Evolutionary conservation across 2,329 filamentous ascomycete genomes (phyloP).

Genomic region (Neopestalotiopsis rosae): DNA sequence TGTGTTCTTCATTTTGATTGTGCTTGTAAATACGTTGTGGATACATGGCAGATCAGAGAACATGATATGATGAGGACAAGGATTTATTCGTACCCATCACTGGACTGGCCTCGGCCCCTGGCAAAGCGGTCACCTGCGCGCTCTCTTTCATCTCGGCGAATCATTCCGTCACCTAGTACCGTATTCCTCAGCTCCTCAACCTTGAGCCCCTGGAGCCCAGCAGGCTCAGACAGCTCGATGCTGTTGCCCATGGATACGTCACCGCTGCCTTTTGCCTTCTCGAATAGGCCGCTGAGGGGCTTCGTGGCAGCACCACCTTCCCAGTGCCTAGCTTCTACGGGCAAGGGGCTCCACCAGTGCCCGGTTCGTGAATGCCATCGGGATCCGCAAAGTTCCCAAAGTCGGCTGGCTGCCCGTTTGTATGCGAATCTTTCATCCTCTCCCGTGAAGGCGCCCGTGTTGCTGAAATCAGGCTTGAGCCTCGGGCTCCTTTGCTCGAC

Average conservation of each 20-base stretch:
- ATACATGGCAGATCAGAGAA: not conserved
- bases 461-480: constrained; percentile 66
- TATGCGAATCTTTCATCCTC: constrained; percentile 85
- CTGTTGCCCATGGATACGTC: constrained; percentile 47
- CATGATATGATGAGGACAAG: not conserved
- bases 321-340: constrained; percentile 69
- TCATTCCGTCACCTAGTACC: constrained; percentile 18
- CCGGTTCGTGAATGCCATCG: constrained; percentile 71
- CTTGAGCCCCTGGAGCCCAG: constrained; percentile 43
- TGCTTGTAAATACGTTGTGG: not conserved
- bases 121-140: constrained; percentile 7
- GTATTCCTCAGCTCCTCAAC: constrained; percentile 35
- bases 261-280: constrained; percentile 26
- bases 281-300: constrained; percentile 16
- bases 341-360: constrained; percentile 73
- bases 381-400: constrained; percentile 81
- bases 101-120: constrained; percentile 4
- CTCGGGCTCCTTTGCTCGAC: constrained; percentile 36
- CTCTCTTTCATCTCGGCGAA: not conserved
- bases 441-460: constrained; percentile 73
- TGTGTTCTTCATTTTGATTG: not conserved
- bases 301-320: constrained; percentile 45
- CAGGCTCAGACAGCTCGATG: constrained; percentile 48
- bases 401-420: constrained; percentile 74
- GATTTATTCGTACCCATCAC: constrained; percentile 15